A percentile compares a stretch with the other conserved stretches of the same genome.
Conservation (phyloP, 805 yeast genomes). For the Komagataella pseudopastoris region DNA sequence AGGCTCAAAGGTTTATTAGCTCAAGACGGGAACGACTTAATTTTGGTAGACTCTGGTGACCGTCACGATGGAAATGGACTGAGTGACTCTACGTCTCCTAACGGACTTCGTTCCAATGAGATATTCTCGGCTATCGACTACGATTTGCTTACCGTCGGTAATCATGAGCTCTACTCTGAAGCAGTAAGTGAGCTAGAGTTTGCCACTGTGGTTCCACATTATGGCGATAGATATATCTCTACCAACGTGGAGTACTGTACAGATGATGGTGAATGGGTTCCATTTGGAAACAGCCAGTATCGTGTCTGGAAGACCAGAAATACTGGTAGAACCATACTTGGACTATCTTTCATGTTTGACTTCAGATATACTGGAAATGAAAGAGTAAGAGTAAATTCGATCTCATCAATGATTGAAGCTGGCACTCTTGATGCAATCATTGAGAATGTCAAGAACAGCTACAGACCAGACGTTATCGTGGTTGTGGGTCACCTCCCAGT, state of each 20-base stretch:
- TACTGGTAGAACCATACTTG: conserved; percentile 36
- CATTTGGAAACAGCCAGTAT: conserved; percentile 55
- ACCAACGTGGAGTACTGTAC: conserved; percentile 54
- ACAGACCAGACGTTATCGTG: conserved; percentile 48
- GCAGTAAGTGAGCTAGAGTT: conserved; percentile 56
- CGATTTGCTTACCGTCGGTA: conserved; percentile 77
- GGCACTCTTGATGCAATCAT: conserved; percentile 51
- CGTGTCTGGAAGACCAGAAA: conserved; percentile 53
- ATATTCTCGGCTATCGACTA: conserved; percentile 55
- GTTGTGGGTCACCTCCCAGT: conserved; percentile 76
- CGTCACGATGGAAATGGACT: conserved; percentile 92
- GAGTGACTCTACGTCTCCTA: conserved; percentile 64
- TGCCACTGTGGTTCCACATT: conserved; percentile 41
- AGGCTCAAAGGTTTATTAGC: conserved; percentile 34
- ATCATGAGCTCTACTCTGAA: conserved; percentile 74
- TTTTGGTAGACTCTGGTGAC: conserved; percentile 83
- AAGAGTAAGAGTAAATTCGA: conserved; percentile 51
- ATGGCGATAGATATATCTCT: conserved; percentile 51
- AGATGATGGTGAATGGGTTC: conserved; percentile 30
- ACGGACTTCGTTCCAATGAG: conserved; percentile 49
- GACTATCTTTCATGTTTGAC: conserved; percentile 72
- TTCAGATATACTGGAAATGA: conserved; percentile 43
- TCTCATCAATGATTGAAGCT: conserved; percentile 35
- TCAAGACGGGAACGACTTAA: conserved; percentile 39
- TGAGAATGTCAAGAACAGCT: conserved; percentile 14